Percentiles rank a stretch among this genome's conserved stretches.
Conservation (phyloP, 495 filamentous ascomycete genomes). For the Xylaria longipes region DNA sequence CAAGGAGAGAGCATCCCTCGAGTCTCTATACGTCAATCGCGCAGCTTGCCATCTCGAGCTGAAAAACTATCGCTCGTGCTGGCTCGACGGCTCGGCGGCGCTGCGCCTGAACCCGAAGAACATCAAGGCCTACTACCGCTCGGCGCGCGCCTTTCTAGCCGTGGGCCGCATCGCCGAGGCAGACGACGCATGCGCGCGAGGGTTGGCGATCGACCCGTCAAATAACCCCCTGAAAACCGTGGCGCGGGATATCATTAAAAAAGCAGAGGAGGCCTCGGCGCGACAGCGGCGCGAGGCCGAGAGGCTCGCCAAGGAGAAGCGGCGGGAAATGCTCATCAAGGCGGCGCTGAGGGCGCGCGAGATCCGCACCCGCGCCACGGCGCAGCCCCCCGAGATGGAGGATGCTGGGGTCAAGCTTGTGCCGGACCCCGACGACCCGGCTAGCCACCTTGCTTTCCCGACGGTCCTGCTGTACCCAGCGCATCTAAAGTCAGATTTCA, state of each 20-base stretch:
- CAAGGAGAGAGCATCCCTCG: constrained; percentile 66
- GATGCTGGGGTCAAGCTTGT: constrained; percentile 70
- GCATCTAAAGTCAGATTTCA: constrained; percentile 81
- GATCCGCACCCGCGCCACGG: constrained; percentile 70
- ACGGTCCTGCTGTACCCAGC: constrained; percentile 81
- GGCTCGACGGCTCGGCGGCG: constrained; percentile 79
- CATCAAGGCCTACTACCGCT: constrained; percentile 89
- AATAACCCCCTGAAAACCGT: constrained; percentile 63
- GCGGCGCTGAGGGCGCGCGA: constrained; percentile 77
- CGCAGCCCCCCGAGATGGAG: constrained; percentile 81
- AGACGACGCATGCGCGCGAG: constrained; percentile 72
- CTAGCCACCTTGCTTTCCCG: constrained; percentile 75
- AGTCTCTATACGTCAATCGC: constrained; percentile 82
- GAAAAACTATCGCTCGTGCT: constrained; percentile 81
- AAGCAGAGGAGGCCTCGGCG: constrained; percentile 43
- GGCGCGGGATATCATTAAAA: constrained; percentile 60
- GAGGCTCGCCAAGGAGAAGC: constrained; percentile 51
- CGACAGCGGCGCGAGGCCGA: constrained; percentile 55
- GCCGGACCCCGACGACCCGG: constrained; percentile 75
- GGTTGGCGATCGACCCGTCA: constrained; percentile 68
- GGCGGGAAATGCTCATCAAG: constrained; percentile 64
- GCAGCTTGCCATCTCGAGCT: constrained; percentile 79
- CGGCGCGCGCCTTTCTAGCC: constrained; percentile 73
- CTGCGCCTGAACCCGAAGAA: constrained; percentile 78
- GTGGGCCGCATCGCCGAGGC: constrained; percentile 78